Evolutionary conservation across 2,329 filamentous ascomycete species (phyloP), one percentile per base, ranked within the genome.

Genomic region (Mycosphaerelloides madeirae): DNA sequence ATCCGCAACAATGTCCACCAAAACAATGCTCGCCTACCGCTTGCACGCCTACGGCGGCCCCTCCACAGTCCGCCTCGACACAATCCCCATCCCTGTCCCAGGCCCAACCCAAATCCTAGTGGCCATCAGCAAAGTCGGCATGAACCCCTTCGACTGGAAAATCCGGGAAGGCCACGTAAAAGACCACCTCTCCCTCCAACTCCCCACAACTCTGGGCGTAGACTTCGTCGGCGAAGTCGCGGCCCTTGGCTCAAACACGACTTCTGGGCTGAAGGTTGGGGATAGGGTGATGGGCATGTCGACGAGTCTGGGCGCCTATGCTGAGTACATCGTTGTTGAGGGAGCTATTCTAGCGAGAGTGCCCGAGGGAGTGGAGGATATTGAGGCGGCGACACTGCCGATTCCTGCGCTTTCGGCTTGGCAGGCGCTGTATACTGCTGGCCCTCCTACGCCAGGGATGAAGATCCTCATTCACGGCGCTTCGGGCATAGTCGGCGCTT

Each of bases 401-500:
- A 44, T 44, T 14, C 41, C 41, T 14, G 36, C 25, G n/a, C 25
- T 38, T 12, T 32, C 41, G 14, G 41, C 41, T 12, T 31, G 34
- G 41, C 34, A 44, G 20, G 28, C 34, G 3, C 16, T 44, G 13
- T 11, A 65, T 55, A 38, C 41, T 11, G 28, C 41, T 6, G 35
- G 35, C 5, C 19, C 28, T 18, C 43, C 68, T 7, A 22, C 38
- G 6, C 50, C 57, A 16, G 64, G 60, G 7, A 61, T 69, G 37
- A 57, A 46, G n/a, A 50, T 68, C 12, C 51, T 68, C n/a, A 61
- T 67, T n/a, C 60, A 64, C 37, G 52, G 56, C n/a, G 61, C 53
- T 6, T 48, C 51, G 12, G 60, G 59, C 8, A 56, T 52, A 28
- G 50, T 63, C 14, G 63, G 63, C 3, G 56, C 62, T 19, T 55